Base-by-base conservation (phyloP, 1,139 yeast genomes). In the Taiozyma sp. region DNA sequence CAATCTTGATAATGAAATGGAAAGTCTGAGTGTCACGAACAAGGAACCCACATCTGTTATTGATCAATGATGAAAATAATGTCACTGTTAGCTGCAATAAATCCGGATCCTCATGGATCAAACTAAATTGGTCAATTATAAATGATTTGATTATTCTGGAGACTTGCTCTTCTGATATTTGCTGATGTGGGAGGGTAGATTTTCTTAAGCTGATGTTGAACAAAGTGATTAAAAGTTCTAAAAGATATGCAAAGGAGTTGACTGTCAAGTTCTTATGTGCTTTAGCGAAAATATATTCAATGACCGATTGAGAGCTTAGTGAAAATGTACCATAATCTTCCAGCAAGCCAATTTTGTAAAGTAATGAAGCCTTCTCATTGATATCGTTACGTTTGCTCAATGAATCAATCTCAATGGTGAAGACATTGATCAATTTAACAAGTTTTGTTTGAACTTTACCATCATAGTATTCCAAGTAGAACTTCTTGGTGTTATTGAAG, bases 251-350 rank as follows among this genome's bases (percentile, higher is more conserved):
- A 38, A 48, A 51, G 6, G 51, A 43, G 4, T 16, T 42, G 14
- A 44, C 24, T 3, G 71, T 46, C 24, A 38, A 38, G 19, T 45
- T 48, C 27, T 53, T 55, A 8, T 75, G 61, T 1, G 78, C 71
- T 41, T 52, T 54, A 6, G 46, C 39, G 4, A 52, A 7, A 39
- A 46, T 43, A 44, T 52, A 54, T 23, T 54, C 49, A 12, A 56
- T 52, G 19, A 83, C 75, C 0, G 72, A 63, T 0, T 69, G 68
- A 4, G 71, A 56, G 0, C 70, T 69, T 56, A 85, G 78, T 23
- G 83, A 85, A 60, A 82, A 83, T 0, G 87, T 85, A 0, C 88
- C 87, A 45, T 65, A 74, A 56, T 56, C 55, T 7, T 83, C 89
- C 34, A 75, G 69, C 10, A 83, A 60, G 0, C 87, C 87, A 36